These are phyloP conservation scores for Pseudopyrenochaeta lycopersici DNA, from an alignment of 2,329 filamentous ascomycete genomes.

Conservation along the genomic window DNA sequence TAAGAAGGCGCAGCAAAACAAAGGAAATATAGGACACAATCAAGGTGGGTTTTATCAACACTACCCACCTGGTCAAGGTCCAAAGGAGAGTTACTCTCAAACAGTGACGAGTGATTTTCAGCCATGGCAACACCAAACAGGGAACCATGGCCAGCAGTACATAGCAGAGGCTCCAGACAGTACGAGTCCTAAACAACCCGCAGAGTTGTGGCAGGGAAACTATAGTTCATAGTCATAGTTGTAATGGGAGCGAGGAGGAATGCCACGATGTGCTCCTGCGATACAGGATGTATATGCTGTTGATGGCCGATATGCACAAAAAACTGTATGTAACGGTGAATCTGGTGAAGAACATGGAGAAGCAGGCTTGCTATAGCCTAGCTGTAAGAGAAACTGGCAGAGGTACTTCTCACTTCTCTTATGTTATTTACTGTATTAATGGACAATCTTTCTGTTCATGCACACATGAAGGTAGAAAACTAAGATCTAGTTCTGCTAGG, in stretches of 20 bases:
- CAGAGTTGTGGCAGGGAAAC: slow-evolving; percentile 19
- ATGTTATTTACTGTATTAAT: no score
- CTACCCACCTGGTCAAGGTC: slow-evolving; percentile 4
- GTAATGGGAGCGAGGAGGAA: not conserved
- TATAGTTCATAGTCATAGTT: slow-evolving; percentile 2
- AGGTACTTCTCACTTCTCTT: no score
- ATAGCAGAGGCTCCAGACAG: slow-evolving; percentile 10
- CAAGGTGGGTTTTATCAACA: slow-evolving; percentile 2
- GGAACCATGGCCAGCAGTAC: slow-evolving; percentile 5
- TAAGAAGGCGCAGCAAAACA: slow-evolving; percentile 8
- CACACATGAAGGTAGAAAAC: no score
- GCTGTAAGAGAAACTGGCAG: no score
- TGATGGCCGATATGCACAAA: not conserved
- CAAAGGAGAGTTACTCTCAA: slow-evolving; percentile 8
- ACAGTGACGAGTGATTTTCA: slow-evolving; percentile 6
- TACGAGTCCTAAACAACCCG: slow-evolving; percentile 2
- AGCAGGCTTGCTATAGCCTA: no score
- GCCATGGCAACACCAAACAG: slow-evolving; percentile 5
- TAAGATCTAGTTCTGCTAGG: no score
- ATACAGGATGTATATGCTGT: not conserved
- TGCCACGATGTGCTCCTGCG: not conserved
- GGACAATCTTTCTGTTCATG: no score
- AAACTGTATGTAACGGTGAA: not conserved
- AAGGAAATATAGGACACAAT: not conserved
- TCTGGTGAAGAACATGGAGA: no score